A percentile compares a stretch with the other conserved stretches of the same genome.
phyloP scores from a whole-genome alignment of 116 monocot genomes.

The Phalaenopsis hybrid region DNA sequence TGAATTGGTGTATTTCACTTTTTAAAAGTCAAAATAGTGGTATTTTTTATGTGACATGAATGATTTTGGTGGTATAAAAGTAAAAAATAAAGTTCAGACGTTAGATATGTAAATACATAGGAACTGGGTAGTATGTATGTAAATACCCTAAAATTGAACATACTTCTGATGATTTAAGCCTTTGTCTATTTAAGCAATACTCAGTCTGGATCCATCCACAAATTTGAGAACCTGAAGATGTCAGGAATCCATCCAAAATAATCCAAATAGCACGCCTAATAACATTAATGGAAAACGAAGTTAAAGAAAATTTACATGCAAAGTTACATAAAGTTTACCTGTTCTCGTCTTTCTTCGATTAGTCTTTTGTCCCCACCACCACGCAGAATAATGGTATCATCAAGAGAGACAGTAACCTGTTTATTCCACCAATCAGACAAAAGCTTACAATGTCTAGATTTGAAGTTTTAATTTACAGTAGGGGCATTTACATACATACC shows the following conservation, averaged over 20 bases:
- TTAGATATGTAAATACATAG: no score
- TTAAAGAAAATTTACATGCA: neutral
- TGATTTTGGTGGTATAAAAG: no score
- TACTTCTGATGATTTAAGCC: neutral
- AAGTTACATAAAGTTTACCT: conserved; percentile 31
- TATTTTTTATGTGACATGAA: no score
- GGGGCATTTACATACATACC: no score
- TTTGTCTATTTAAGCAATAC: no score
- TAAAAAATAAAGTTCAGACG: no score
- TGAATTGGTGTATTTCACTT: no score
- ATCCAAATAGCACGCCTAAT: neutral
- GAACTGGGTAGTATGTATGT: no score
- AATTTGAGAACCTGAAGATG: neutral
- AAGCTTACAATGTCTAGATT: conserved; percentile 5
- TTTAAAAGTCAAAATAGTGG: no score
- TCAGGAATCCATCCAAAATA: neutral
- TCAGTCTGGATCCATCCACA: neutral
- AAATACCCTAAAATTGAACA: neutral
- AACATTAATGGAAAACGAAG: neutral
- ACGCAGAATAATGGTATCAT: conserved; percentile 85
- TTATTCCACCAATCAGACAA: neutral
- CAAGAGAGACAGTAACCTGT: conserved; percentile 74
- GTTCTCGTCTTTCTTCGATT: conserved; percentile 83
- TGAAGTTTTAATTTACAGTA: neutral
- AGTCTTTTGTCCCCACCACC: conserved; percentile 73